Evolutionary conservation across 208 protist genomes (phyloP).

Genomic region (Leishmania braziliensis): DNA sequence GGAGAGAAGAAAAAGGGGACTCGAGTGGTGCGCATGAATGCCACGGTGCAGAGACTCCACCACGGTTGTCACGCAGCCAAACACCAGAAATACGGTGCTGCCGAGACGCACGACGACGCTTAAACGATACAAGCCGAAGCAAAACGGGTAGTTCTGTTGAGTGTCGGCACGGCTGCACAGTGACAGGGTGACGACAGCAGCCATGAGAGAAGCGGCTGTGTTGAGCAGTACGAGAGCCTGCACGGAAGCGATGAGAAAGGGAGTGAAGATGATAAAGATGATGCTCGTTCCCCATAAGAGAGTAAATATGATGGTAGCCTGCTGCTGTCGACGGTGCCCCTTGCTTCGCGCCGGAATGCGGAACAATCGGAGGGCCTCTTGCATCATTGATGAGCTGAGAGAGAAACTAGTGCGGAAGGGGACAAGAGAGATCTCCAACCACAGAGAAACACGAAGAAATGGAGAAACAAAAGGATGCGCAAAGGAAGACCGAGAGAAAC

Average conservation of each 20-base stretch:
- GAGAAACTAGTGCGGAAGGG: background rate
- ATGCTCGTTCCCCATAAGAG: conserved; percentile 47
- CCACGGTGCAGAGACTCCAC: conserved; percentile 50
- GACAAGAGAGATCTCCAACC: background rate
- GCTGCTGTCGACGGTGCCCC: conserved; percentile 27
- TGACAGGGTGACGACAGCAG: conserved; percentile 35
- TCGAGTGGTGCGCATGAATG: conserved; percentile 35
- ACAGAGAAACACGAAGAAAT: background rate
- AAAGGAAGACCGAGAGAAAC: background rate
- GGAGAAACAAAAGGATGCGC: background rate
- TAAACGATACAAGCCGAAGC: conserved; percentile 57
- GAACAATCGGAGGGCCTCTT: conserved; percentile 22
- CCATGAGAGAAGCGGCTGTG: conserved; percentile 40
- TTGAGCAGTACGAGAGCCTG: conserved; percentile 54
- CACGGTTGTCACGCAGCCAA: conserved; percentile 58
- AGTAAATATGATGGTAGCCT: conserved; percentile 33
- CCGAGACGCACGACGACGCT: conserved; percentile 55
- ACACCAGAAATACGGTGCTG: conserved; percentile 57
- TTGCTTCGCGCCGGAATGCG: conserved; percentile 8
- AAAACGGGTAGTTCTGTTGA: conserved; percentile 36
- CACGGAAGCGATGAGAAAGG: conserved; percentile 42
- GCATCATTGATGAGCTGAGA: conserved; percentile 4
- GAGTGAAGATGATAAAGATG: conserved; percentile 33
- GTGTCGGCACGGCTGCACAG: conserved; percentile 13
- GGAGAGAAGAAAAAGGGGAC: conserved; percentile 30